Base-by-base conservation (phyloP, 2,329 filamentous ascomycete genomes). In the Harringtonia lauricola region DNA sequence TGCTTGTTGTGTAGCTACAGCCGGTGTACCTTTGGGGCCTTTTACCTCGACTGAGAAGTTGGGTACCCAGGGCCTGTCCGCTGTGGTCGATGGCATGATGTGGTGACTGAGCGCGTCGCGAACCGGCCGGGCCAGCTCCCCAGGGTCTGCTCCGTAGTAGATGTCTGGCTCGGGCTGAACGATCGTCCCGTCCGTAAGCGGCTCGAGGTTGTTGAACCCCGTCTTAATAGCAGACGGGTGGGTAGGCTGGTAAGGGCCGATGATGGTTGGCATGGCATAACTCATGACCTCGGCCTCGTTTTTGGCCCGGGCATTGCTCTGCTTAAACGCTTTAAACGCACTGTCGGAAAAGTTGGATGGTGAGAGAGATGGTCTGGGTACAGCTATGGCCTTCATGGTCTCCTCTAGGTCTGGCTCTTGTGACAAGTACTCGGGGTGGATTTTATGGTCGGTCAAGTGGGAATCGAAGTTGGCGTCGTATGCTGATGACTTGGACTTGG, bases 31-130 rank as follows among this genome's bases (percentile, higher is more conserved):
- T 43, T 59, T 43, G 9, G 58, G 61, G 1, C 59, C 60, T 47
- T 68, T 68, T 0, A 51, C 59, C 40, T 61, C 61, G 1, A 68
- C 18, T 45, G 69, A 68, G 45, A 67, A 64, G 51, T 68, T 67
- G 3, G 63, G 64, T 28, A 51, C 55, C 8, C 61, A 46, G 1
- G 61, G 62, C 45, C 53, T 54, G 39, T 55, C 49, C 14, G 41
- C 28, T 39, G 53, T 50, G 18, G 54, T 59, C 4, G 57, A 60
- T 14, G 64, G 63, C 24, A 63, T 49, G 31, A 65, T 57, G 26
- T 55, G 47, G 26, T 39, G 15, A 13, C 36, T 42, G 21, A 62
- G 55, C 26, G 54, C 44, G 30, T 49, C 36, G 17, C 53, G 53
- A 30, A 60, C 48, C 12, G 47, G 43, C 17, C 34, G 42, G 29